These are phyloP conservation scores for Cyberlindnera bimundalis DNA, from an alignment of 805 yeast species.

Conservation along the genomic window DNA sequence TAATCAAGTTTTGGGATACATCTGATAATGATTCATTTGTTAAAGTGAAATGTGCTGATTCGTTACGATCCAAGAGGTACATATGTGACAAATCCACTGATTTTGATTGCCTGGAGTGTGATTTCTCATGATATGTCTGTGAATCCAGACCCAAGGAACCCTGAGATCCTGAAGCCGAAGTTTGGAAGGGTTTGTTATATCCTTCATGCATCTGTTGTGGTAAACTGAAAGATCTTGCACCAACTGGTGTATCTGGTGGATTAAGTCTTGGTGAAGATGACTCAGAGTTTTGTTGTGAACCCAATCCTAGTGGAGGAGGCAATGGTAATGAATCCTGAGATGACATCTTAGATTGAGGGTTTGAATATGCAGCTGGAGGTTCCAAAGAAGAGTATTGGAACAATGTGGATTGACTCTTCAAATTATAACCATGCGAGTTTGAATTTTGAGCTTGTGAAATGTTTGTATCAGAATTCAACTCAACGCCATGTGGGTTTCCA, in stretches of 20 bases:
- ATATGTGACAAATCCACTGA: constrained; percentile 42
- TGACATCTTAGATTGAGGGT: background rate
- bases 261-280: constrained; percentile 11
- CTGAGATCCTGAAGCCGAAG: constrained; percentile 19
- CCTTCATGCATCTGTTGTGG: constrained; percentile 13
- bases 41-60: constrained; percentile 34
- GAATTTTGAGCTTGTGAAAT: too few relatives aligned
- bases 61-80: constrained; percentile 32
- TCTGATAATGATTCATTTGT: constrained; percentile 44
- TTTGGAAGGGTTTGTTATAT: constrained; percentile 1
- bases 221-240: constrained; percentile 24
- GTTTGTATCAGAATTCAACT: too few relatives aligned
- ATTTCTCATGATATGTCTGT: background rate
- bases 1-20: constrained; percentile 48
- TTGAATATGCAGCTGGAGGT: background rate
- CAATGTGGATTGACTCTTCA: background rate
- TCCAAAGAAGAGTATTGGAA: background rate
- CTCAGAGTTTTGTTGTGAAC: constrained; percentile 6
- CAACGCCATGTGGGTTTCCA: too few relatives aligned
- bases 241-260: constrained; percentile 23
- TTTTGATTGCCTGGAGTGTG: constrained; percentile 28
- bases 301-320: constrained; percentile 4
- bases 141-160: constrained; percentile 6
- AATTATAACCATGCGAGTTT: too few relatives aligned
- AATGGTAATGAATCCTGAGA: constrained; percentile 6